Evolutionary conservation across 2,329 filamentous ascomycete species (phyloP).

Genomic region (Hymenoscyphus salicellus): DNA sequence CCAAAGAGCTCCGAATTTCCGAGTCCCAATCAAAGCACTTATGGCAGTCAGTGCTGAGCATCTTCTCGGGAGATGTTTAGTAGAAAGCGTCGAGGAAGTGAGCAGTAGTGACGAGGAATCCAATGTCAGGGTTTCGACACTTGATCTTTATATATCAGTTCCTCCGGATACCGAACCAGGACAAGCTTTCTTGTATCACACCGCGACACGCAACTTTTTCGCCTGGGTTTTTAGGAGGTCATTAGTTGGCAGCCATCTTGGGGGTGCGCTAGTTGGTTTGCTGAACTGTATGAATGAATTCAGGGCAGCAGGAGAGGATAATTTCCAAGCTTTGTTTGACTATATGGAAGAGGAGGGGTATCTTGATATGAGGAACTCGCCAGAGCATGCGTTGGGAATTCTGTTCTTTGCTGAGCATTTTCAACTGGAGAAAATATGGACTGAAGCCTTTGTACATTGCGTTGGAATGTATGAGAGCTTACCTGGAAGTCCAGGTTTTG

Average conservation of each 20-base stretch:
- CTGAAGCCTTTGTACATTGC: constrained; percentile 73
- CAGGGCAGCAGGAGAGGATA: constrained; percentile 52
- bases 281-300: constrained; percentile 63
- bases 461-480: constrained; percentile 71
- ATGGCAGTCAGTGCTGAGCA: constrained; percentile 57
- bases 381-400: constrained; percentile 65
- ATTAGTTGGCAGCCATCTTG: constrained; percentile 65
- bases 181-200: constrained; percentile 59
- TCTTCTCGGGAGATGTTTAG: constrained; percentile 54
- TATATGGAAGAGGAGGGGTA: constrained; percentile 72
- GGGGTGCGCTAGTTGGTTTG: constrained; percentile 61
- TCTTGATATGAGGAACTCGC: constrained; percentile 60
- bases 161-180: constrained; percentile 52
- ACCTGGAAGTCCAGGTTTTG: constrained; percentile 55
- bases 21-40: constrained; percentile 57
- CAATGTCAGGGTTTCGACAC: constrained; percentile 18
- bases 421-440: constrained; percentile 62
- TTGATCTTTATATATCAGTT: constrained; percentile 68
- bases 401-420: constrained; percentile 67
- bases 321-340: constrained; percentile 57
- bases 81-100: constrained; percentile 21
- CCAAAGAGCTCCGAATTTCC: constrained; percentile 64
- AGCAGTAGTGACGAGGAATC: constrained; percentile 13
- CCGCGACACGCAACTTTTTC: constrained; percentile 72
- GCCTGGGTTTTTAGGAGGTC: constrained; percentile 66